Conservation (phyloP, 805 yeast species). For the Ogataea henricii region DNA sequence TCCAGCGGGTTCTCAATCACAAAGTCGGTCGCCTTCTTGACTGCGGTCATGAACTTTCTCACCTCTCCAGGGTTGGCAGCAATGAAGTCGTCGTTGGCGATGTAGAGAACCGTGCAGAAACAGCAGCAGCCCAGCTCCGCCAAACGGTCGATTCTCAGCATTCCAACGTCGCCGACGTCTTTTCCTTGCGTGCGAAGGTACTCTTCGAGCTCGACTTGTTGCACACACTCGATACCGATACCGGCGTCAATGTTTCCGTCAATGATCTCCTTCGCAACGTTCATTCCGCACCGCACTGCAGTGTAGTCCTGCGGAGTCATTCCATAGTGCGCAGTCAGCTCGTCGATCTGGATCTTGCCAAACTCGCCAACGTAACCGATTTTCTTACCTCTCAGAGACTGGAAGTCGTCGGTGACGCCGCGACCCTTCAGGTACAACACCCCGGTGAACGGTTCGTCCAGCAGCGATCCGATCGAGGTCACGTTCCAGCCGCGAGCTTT, state of each 20-base stretch:
- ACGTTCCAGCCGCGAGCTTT: constrained; percentile 60
- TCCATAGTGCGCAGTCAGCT: constrained; percentile 55
- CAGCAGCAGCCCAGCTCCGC: constrained; percentile 63
- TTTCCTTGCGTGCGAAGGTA: constrained; percentile 46
- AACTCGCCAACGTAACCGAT: constrained; percentile 63
- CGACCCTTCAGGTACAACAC: constrained; percentile 51
- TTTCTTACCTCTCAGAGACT: constrained; percentile 51
- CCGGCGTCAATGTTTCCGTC: constrained; percentile 60
- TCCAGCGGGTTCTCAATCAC: constrained; percentile 44
- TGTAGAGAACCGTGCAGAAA: constrained; percentile 57
- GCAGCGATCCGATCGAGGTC: constrained; percentile 54
- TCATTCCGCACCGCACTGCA: constrained; percentile 62
- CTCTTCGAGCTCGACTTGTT: constrained; percentile 58
- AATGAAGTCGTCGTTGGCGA: constrained; percentile 52
- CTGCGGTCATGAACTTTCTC: constrained; percentile 45
- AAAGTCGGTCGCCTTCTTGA: constrained; percentile 53
- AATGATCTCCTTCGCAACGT: constrained; percentile 55
- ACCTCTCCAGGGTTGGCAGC: constrained; percentile 49
- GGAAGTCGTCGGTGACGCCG: constrained; percentile 54
- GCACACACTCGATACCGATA: constrained; percentile 60
- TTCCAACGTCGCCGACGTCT: constrained; percentile 48
- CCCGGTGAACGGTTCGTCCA: constrained; percentile 62
- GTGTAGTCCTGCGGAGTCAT: constrained; percentile 58
- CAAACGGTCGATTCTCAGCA: constrained; percentile 56
- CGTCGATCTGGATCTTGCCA: constrained; percentile 60